These are phyloP conservation scores for Tothia fuscella DNA, from an alignment of 2,329 filamentous ascomycete genomes.

Conservation along the genomic window DNA sequence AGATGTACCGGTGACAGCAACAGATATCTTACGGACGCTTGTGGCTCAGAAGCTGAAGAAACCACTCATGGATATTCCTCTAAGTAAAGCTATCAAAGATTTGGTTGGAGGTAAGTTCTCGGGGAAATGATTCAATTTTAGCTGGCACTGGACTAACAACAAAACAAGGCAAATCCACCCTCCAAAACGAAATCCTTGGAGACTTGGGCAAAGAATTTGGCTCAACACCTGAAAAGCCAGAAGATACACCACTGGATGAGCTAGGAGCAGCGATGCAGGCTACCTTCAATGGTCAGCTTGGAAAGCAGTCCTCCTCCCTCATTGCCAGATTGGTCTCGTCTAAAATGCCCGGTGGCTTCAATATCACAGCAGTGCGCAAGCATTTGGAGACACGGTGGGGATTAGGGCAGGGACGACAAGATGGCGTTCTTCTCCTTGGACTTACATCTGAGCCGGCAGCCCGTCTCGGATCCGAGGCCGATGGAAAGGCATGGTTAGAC, in stretches of 20 bases:
- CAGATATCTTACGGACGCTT: slow-evolving; percentile 79
- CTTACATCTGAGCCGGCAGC: slow-evolving; percentile 86
- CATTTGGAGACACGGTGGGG: slow-evolving; percentile 94
- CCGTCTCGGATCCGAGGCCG: slow-evolving; percentile 76
- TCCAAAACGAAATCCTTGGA: slow-evolving; percentile 97
- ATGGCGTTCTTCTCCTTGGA: slow-evolving; percentile 76
- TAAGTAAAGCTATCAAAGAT: slow-evolving; percentile 97
- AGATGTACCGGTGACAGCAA: slow-evolving; percentile 75
- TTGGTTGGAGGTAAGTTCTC: slow-evolving; percentile 76
- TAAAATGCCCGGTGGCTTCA: slow-evolving; percentile 99
- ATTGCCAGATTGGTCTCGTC: slow-evolving; percentile 93
- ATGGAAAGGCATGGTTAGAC: slow-evolving; percentile 88
- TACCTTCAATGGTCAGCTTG: slow-evolving; percentile 96
- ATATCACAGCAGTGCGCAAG: slow-evolving; percentile 90
- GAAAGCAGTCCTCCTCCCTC: slow-evolving; percentile 88
- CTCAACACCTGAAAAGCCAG: slow-evolving; percentile 93
- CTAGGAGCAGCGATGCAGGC: slow-evolving; percentile 90
- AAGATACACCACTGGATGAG: slow-evolving; percentile 94
- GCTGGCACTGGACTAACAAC: slow-evolving; percentile 4
- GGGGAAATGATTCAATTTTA: background rate
- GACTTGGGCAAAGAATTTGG: slow-evolving; percentile 98
- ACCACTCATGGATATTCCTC: slow-evolving; percentile 70
- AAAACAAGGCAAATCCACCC: slow-evolving; percentile 82
- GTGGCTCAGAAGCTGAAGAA: slow-evolving; percentile 99
- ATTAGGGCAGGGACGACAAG: slow-evolving; percentile 72